phyloP scores from a whole-genome alignment of 352 stramenopile genomes.

The Pythium aristosporum region DNA sequence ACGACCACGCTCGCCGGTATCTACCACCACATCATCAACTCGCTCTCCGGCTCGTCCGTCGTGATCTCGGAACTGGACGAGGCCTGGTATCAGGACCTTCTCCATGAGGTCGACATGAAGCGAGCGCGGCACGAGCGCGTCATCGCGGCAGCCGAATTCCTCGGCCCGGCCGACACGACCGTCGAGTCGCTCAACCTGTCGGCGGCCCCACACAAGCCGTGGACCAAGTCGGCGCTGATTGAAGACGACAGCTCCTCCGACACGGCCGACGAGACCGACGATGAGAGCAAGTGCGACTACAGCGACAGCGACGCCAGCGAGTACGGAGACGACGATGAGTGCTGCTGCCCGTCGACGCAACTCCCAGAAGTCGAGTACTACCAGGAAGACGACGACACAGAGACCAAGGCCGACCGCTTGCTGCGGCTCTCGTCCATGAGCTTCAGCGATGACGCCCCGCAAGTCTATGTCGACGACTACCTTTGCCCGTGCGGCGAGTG shows the following conservation, averaged over 20 bases:
- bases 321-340: conserved; percentile 24
- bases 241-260: conserved; percentile 35
- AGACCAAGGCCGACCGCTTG: conserved; percentile 36
- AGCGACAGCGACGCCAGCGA: conserved; percentile 26
- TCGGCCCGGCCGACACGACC: conserved; percentile 14
- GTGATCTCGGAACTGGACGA: conserved; percentile 26
- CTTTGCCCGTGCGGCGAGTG: conserved; percentile 64
- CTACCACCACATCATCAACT: conserved; percentile 7
- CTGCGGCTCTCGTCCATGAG: conserved; percentile 26
- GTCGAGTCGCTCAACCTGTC: conserved; percentile 3
- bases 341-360: not conserved
- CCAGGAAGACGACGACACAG: conserved; percentile 32
- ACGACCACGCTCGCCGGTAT: conserved; percentile 16
- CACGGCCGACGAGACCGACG: conserved; percentile 51
- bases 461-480: conserved; percentile 59
- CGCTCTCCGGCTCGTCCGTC: conserved; percentile 17
- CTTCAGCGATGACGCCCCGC: conserved; percentile 29
- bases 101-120: conserved; percentile 9
- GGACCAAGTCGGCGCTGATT: conserved; percentile 12
- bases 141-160: conserved; percentile 2
- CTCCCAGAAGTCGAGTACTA: conserved; percentile 20
- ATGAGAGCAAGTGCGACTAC: conserved; percentile 36
- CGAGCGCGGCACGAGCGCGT: not conserved
- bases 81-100: conserved; percentile 18
- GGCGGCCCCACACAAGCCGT: not conserved